Conservation (phyloP, 2,329 filamentous ascomycete genomes). For the Aspergillus thermomutatus region DNA sequence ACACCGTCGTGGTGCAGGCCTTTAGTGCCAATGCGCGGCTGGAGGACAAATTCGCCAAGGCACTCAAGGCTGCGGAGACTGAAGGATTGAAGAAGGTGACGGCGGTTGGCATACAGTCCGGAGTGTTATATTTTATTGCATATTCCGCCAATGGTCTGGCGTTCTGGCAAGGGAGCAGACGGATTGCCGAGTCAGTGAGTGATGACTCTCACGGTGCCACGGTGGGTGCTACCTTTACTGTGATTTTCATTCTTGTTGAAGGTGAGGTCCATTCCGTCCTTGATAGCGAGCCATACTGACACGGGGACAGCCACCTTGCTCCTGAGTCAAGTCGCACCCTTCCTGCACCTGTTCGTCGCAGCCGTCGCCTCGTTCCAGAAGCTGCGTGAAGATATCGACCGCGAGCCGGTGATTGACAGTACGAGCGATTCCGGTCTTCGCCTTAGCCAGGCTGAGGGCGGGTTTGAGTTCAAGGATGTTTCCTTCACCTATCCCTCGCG, state of each 20-base stretch:
- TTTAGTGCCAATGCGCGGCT: slow-evolving; percentile 59
- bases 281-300: slow-evolving; percentile 8
- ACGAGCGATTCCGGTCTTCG: slow-evolving; percentile 20
- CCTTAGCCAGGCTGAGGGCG: slow-evolving; percentile 23
- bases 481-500: slow-evolving; percentile 34
- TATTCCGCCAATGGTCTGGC: slow-evolving; percentile 65
- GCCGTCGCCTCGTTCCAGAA: slow-evolving; percentile 56
- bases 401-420: slow-evolving; percentile 46
- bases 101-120: slow-evolving; percentile 56
- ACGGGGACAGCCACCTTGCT: slow-evolving; percentile 30
- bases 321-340: slow-evolving; percentile 38
- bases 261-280: slow-evolving; percentile 17
- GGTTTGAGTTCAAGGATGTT: slow-evolving; percentile 35
- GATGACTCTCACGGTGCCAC: slow-evolving; percentile 18
- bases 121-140: slow-evolving; percentile 64
- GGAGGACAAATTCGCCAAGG: slow-evolving; percentile 56
- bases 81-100: slow-evolving; percentile 58
- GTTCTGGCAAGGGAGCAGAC: slow-evolving; percentile 64
- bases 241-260: slow-evolving; percentile 39
- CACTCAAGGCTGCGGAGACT: slow-evolving; percentile 49
- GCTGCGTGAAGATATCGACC: slow-evolving; percentile 57
- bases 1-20: slow-evolving; percentile 61
- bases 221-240: slow-evolving; percentile 36
- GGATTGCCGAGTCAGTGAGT: slow-evolving; percentile 43
- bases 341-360: slow-evolving; percentile 47